Conservation (phyloP, 2,329 filamentous ascomycete genomes). For the Parastagonospora nodorum region DNA sequence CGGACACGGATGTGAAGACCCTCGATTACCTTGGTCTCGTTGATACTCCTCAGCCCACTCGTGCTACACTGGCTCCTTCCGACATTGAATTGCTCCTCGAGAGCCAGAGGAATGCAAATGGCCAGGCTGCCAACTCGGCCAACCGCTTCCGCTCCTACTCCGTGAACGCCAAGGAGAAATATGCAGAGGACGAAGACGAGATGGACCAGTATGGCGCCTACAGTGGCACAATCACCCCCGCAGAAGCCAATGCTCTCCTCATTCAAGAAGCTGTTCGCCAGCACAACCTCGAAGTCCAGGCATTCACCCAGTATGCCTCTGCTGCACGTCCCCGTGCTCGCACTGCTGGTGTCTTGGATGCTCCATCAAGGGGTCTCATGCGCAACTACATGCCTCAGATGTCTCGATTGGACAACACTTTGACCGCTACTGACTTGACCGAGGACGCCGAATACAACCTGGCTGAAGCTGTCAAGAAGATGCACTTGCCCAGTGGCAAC, state of each 20-base stretch:
- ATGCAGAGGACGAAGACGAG: slow-evolving; percentile 58
- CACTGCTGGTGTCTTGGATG: slow-evolving; percentile 89
- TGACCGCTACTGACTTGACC: slow-evolving; percentile 75
- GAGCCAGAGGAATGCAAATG: slow-evolving; percentile 61
- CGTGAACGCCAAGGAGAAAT: slow-evolving; percentile 96
- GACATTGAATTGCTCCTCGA: slow-evolving; percentile 56
- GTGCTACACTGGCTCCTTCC: slow-evolving; percentile 72
- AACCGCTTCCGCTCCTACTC: slow-evolving; percentile 97
- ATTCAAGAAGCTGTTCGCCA: slow-evolving; percentile 78
- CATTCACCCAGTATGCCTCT: slow-evolving; percentile 83
- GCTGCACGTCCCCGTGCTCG: slow-evolving; percentile 83
- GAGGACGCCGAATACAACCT: slow-evolving; percentile 82
- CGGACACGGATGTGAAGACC: slow-evolving; percentile 88
- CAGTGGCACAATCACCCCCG: slow-evolving; percentile 65
- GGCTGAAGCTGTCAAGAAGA: slow-evolving; percentile 78
- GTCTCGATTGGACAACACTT: slow-evolving; percentile 64
- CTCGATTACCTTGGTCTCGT: slow-evolving; percentile 94
- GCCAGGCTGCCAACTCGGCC: slow-evolving; percentile 66
- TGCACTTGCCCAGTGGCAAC: slow-evolving; percentile 65
- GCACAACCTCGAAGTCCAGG: slow-evolving; percentile 92
- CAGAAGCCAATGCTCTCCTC: slow-evolving; percentile 63
- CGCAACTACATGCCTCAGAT: slow-evolving; percentile 73
- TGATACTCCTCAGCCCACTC: slow-evolving; percentile 83
- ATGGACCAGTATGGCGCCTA: slow-evolving; percentile 69
- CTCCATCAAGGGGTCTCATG: slow-evolving; percentile 67